These are phyloP conservation scores for Plasmodium vivax DNA, from an alignment of 169 alveolate genomes.

Conservation along the genomic window DNA sequence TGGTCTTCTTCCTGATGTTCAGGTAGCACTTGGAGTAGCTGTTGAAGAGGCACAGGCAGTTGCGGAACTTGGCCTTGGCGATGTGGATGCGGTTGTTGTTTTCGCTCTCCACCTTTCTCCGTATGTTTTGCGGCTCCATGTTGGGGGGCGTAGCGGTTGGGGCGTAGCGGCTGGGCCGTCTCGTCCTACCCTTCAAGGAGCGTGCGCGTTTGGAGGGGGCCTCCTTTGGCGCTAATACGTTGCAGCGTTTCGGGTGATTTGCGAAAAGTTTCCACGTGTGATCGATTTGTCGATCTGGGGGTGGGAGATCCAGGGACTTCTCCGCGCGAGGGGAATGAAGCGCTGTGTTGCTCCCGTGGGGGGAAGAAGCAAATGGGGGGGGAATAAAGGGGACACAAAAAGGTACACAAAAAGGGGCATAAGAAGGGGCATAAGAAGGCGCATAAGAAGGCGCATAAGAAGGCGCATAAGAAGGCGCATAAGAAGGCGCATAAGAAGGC, in stretches of 20 bases:
- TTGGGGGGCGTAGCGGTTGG: not conserved
- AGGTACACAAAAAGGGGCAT: not conserved
- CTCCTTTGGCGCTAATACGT: not conserved
- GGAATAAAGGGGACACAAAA: not conserved
- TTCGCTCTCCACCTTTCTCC: constrained; percentile 39
- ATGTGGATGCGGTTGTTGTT: constrained; percentile 53
- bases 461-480: not conserved
- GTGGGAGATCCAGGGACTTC: not conserved
- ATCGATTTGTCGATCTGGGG: not conserved
- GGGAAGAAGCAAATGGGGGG: not conserved
- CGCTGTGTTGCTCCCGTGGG: no score
- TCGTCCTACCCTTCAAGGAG: not conserved
- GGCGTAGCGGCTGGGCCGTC: not conserved
- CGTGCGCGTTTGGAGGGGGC: not conserved
- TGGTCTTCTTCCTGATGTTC: constrained; percentile 33
- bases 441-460: not conserved
- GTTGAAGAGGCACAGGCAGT: constrained; percentile 44
- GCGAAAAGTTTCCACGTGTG: not conserved
- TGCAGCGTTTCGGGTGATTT: not conserved
- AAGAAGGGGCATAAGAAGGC: not conserved
- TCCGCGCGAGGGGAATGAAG: not conserved
- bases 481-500: not conserved
- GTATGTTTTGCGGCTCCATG: constrained; percentile 24
- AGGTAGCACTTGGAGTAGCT: constrained; percentile 61
- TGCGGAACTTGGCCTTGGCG: constrained; percentile 37